phyloP scores from a whole-genome alignment of 1,139 yeast species.

The Taiozyma sp. region DNA sequence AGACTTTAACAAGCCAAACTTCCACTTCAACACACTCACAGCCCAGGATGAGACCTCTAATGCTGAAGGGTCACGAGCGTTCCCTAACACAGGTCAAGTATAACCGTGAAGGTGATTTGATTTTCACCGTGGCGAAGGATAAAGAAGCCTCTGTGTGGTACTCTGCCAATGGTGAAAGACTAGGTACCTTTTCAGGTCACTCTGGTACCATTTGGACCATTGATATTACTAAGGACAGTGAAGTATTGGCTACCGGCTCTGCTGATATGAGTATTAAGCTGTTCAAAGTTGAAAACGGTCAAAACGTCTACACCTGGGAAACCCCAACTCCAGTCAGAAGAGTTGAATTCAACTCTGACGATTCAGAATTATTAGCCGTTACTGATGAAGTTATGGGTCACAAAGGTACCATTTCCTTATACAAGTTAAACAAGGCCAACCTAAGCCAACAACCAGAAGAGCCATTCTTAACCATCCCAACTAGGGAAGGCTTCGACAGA shows the following conservation, averaged over 20 bases:
- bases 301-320: slow-evolving; percentile 68
- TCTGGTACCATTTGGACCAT: slow-evolving; percentile 95
- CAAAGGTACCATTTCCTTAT: slow-evolving; percentile 70
- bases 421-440: slow-evolving; percentile 47
- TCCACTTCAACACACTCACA: neutral
- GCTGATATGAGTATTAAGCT: slow-evolving; percentile 84
- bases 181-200: slow-evolving; percentile 90
- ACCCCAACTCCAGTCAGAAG: slow-evolving; percentile 84
- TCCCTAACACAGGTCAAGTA: slow-evolving; percentile 87
- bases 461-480: slow-evolving; percentile 61
- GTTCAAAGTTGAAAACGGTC: slow-evolving; percentile 82
- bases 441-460: slow-evolving; percentile 35
- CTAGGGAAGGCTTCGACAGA: slow-evolving; percentile 52
- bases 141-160: slow-evolving; percentile 88
- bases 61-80: slow-evolving; percentile 78
- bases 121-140: slow-evolving; percentile 92
- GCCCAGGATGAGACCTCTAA: slow-evolving; percentile 44
- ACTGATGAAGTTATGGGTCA: slow-evolving; percentile 94
- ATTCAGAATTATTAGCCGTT: slow-evolving; percentile 63
- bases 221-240: slow-evolving; percentile 70
- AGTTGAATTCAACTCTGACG: slow-evolving; percentile 80
- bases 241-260: slow-evolving; percentile 78
- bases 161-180: slow-evolving; percentile 91
- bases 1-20: neutral
- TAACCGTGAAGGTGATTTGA: slow-evolving; percentile 91